These are phyloP conservation scores for Cornus suecica DNA, from an alignment of 148 eudicot genomes.

Conservation along the genomic window DNA sequence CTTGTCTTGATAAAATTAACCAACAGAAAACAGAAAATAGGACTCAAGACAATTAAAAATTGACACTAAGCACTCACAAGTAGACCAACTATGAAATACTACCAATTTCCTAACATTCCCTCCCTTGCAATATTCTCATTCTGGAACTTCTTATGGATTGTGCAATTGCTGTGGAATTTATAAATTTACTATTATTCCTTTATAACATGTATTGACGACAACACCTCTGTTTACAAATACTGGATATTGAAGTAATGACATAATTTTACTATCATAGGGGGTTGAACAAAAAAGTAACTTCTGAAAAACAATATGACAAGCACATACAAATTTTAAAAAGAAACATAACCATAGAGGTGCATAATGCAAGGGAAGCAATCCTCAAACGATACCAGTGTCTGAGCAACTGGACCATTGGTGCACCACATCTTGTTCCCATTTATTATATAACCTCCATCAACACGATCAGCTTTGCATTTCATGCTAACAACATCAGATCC, in stretches of 20 bases:
- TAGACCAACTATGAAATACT: too few relatives aligned
- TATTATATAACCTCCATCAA: slow-evolving; percentile 80
- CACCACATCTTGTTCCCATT: slow-evolving; percentile 99
- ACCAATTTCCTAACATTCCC: too few relatives aligned
- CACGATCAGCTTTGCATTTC: slow-evolving; percentile 95
- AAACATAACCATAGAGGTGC: background rate
- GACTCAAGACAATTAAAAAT: too few relatives aligned
- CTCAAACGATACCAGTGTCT: slow-evolving; percentile 64
- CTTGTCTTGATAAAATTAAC: too few relatives aligned
- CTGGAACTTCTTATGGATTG: too few relatives aligned
- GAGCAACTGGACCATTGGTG: slow-evolving; percentile 93
- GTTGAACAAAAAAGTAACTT: background rate
- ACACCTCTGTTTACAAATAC: background rate
- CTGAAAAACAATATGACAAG: background rate
- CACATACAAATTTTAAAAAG: background rate
- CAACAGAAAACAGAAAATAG: too few relatives aligned
- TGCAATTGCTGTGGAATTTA: background rate
- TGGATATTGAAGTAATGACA: background rate
- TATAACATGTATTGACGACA: too few relatives aligned
- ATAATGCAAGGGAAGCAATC: background rate
- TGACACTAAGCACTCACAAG: too few relatives aligned
- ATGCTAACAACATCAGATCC: slow-evolving; percentile 99
- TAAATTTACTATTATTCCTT: too few relatives aligned
- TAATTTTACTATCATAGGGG: too few relatives aligned
- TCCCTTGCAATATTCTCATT: too few relatives aligned